Percentiles rank a stretch among this genome's conserved stretches.
These are phyloP conservation scores for Globisporangium carolinianum DNA, from an alignment of 352 stramenopile species.

Conservation along the genomic window DNA sequence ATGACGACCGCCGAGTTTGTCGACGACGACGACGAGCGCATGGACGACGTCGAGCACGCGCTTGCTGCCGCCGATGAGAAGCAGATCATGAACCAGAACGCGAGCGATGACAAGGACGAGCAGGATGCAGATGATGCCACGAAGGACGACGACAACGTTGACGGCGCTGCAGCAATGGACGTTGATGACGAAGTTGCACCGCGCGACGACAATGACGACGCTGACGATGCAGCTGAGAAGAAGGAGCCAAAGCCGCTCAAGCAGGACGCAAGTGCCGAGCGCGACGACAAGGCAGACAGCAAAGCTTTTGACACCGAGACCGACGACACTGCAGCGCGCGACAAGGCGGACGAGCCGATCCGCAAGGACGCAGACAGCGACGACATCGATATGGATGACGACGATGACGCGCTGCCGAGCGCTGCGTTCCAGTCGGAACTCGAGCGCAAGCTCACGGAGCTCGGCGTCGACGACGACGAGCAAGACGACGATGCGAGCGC, in stretches of 20 bases:
- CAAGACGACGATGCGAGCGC: slow-evolving; percentile 24
- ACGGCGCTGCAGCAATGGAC: slow-evolving; percentile 52
- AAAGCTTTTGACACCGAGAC: slow-evolving; percentile 19
- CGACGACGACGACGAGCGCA: slow-evolving; percentile 53
- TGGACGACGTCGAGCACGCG: slow-evolving; percentile 60
- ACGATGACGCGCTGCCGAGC: slow-evolving; percentile 23
- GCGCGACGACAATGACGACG: slow-evolving; percentile 16
- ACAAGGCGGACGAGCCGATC: slow-evolving; percentile 19
- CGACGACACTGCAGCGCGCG: slow-evolving; percentile 14
- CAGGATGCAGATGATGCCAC: slow-evolving; percentile 32
- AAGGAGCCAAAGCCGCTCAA: slow-evolving; percentile 24
- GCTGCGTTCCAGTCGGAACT: slow-evolving; percentile 25
- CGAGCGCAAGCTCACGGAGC: slow-evolving; percentile 21
- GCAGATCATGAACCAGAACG: slow-evolving; percentile 48
- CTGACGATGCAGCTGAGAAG: slow-evolving; percentile 6
- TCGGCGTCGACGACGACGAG: slow-evolving; percentile 29
- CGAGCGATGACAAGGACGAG: slow-evolving; percentile 43
- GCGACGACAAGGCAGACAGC: slow-evolving; percentile 13
- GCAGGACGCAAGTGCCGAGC: slow-evolving; percentile 16
- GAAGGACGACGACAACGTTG: slow-evolving; percentile 25
- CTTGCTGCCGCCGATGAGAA: slow-evolving; percentile 62
- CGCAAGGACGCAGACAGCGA: slow-evolving; percentile 19
- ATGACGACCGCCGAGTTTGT: slow-evolving; percentile 64
- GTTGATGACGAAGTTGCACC: slow-evolving; percentile 43
- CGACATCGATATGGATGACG: slow-evolving; percentile 27